Conservation (phyloP, 495 filamentous ascomycete genomes). For the Cryomyces antarcticus region DNA sequence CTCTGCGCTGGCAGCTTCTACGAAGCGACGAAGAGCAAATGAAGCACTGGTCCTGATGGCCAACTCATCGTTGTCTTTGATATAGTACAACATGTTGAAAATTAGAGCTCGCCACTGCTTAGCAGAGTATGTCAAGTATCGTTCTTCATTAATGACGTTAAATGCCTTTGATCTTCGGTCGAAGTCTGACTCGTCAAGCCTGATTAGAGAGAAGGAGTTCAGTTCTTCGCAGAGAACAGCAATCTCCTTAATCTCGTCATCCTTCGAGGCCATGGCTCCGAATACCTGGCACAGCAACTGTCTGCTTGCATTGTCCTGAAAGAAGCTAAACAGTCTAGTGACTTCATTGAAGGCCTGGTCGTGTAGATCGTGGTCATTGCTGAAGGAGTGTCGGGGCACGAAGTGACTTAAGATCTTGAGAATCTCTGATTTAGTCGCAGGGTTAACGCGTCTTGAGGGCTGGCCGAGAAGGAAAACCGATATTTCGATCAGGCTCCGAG, state of each 20-base stretch:
- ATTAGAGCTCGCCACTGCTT: constrained; percentile 80
- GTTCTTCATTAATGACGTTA: constrained; percentile 40
- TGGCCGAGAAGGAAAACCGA: constrained; percentile 66
- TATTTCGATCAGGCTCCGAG: constrained; percentile 53
- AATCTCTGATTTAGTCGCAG: constrained; percentile 63
- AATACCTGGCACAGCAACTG: constrained; percentile 52
- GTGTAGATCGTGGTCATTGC: constrained; percentile 16
- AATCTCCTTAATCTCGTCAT: constrained; percentile 36
- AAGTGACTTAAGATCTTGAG: constrained; percentile 34
- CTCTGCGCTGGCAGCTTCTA: constrained; percentile 32
- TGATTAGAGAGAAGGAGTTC: constrained; percentile 49
- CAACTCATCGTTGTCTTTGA: constrained; percentile 72
- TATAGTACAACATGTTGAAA: constrained; percentile 75
- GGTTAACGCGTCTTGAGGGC: constrained; percentile 57
- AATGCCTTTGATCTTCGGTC: constrained; percentile 62
- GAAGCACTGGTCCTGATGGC: constrained; percentile 72
- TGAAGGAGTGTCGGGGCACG: constrained; percentile 18
- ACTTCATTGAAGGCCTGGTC: constrained; percentile 33
- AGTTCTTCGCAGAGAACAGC: constrained; percentile 56
- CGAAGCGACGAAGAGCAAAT: constrained; percentile 59
- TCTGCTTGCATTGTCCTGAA: constrained; percentile 58
- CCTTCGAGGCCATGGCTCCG: constrained; percentile 40
- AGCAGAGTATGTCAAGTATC: constrained; percentile 32
- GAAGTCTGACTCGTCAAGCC: constrained; percentile 71
- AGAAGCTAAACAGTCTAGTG: constrained; percentile 60